Evolutionary conservation across 768 basidiomycete species (phyloP), one percentile per base, ranked within the genome.

Genomic region (Suillus subluteus): DNA sequence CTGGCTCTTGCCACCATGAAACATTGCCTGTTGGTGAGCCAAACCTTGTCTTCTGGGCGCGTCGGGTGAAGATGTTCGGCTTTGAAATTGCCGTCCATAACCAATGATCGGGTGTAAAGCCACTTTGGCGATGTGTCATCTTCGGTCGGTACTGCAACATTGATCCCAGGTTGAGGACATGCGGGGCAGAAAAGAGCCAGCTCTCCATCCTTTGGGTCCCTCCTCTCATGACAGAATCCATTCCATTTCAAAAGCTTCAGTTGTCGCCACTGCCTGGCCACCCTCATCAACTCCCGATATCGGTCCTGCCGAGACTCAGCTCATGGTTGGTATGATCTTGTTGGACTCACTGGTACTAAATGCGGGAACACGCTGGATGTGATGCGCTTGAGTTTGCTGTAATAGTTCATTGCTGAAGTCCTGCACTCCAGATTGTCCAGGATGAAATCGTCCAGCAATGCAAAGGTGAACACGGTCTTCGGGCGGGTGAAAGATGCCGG

Each of bases 241-340:
- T 50, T 44, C 68, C 71, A 72, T 62, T 76, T 78, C 0, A 67
- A 6, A 13, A 72, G 50, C 30, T 76, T 71, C 0, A 75, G 6
- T 8, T 71, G 18, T 0, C 58, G 2, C 75, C 75, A 76, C 23
- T 69, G 13, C 2, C 70, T 16, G 0, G 68, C 32, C 5, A 71
- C 40, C 13, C 71, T 35, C 0, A 72, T 52, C 1, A 75, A 43
- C 12, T 73, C 74, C 6, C 65, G 2, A 30, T 76, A 75, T 0
- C 67, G 40, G 6, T 44, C 43, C 43, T 32, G 30, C 30, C 4
- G 30, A 32, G 30, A 32, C 30, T 32, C 30, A 32, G 30, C 30
- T 32, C 30, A 32, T 32, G 30, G 30, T 32, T 32, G 30, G 30
- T 32, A 32, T 32, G 30, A 32, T 32, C 30, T 32, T 32, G 30